Evolutionary conservation across 768 basidiomycete genomes (phyloP).

Genomic region (Ramaria sp.): DNA sequence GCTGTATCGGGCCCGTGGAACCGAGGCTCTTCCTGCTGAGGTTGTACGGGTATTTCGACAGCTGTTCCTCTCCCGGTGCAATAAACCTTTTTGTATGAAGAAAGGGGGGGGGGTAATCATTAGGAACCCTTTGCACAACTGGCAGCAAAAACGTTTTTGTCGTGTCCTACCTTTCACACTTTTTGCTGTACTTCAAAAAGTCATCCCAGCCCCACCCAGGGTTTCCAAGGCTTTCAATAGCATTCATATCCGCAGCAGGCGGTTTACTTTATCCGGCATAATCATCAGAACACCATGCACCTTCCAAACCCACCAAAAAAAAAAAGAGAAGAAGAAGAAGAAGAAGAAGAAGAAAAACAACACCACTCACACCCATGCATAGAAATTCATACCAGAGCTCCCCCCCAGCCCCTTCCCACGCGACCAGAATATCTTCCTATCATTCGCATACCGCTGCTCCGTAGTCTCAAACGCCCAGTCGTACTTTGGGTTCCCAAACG

Average conservation of each 20-base stretch:
- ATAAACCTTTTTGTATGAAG: conserved; percentile 23
- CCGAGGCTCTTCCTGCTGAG: conserved; percentile 18
- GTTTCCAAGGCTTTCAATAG: conserved; percentile 35
- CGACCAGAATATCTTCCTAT: neutral
- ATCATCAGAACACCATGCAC: no score
- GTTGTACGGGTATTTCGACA: conserved; percentile 19
- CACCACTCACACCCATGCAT: conserved; percentile 12
- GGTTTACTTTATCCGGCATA: no score
- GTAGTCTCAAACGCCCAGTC: conserved; percentile 17
- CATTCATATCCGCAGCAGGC: conserved; percentile 21
- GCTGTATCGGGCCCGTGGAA: conserved; percentile 21
- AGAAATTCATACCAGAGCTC: conserved; percentile 34
- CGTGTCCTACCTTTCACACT: conserved; percentile 27
- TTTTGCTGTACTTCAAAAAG: conserved; percentile 27
- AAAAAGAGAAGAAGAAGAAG: no score
- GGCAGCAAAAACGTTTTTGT: no score
- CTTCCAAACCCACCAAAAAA: no score
- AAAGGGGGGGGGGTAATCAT: no score
- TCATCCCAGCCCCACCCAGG: conserved; percentile 44
- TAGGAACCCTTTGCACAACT: neutral
- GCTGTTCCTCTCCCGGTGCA: conserved; percentile 19
- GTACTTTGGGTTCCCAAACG: conserved; percentile 11
- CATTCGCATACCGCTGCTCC: neutral
- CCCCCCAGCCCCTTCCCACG: no score
- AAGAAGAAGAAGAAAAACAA: no score